phyloP scores from a whole-genome alignment of 371 early-diverging fungal species.

The Mucor ambiguus region DNA sequence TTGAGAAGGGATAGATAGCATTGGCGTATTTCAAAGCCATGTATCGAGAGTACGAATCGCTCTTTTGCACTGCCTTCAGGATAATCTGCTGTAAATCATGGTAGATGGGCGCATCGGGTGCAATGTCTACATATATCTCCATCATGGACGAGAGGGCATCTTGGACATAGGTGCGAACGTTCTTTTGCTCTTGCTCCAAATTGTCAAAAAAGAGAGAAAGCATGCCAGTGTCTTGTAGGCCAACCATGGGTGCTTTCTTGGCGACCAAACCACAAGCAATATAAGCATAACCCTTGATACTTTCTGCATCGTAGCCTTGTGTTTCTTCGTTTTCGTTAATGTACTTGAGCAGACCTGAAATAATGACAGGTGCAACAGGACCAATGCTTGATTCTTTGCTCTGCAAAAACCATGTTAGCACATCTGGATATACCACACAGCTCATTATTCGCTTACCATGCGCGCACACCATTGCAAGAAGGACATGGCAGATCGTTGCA shows the following conservation, averaged over 20 bases:
- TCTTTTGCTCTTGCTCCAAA: constrained; percentile 63
- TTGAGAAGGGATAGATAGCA: constrained; percentile 74
- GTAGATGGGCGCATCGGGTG: constrained; percentile 41
- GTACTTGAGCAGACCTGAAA: constrained; percentile 74
- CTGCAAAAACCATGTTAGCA: constrained; percentile 11
- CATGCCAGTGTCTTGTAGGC: constrained; percentile 61
- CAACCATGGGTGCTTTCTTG: constrained; percentile 72
- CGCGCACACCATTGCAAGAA: constrained; percentile 89
- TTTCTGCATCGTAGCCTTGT: constrained; percentile 60
- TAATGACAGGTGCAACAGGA: constrained; percentile 69
- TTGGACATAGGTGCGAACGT: constrained; percentile 77
- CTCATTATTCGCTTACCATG: constrained; percentile 52
- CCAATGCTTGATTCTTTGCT: constrained; percentile 52
- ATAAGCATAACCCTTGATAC: constrained; percentile 84
- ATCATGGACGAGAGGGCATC: constrained; percentile 83
- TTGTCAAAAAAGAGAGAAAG: constrained; percentile 71
- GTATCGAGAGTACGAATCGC: constrained; percentile 41
- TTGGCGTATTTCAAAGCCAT: constrained; percentile 79
- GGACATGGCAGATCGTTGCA: constrained; percentile 75
- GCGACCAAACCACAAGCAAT: constrained; percentile 79
- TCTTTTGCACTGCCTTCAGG: constrained; percentile 62
- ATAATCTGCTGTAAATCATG: constrained; percentile 53
- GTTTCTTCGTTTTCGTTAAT: constrained; percentile 59
- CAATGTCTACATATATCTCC: constrained; percentile 62
- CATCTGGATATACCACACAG: not conserved